Percentiles rank a stretch among this genome's conserved stretches.
phyloP scores from a whole-genome alignment of 768 basidiomycete species.

The Lentinula detonsa region DNA sequence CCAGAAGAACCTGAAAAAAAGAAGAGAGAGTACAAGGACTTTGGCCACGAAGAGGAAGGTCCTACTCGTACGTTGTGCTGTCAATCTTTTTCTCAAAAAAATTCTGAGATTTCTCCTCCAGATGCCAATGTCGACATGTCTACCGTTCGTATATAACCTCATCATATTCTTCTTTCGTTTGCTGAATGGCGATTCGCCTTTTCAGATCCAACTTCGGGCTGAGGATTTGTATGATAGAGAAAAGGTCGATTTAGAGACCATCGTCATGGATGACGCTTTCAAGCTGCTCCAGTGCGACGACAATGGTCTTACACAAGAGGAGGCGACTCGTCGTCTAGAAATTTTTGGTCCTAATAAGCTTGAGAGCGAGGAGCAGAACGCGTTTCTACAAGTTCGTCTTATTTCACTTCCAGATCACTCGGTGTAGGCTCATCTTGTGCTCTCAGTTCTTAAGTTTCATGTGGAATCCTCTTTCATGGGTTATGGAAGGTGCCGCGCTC shows the following conservation, averaged over 20 bases:
- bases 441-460: slow-evolving; percentile 88
- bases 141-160: slow-evolving; percentile 35
- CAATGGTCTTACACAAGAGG: slow-evolving; percentile 66
- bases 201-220: slow-evolving; percentile 78
- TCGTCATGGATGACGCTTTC: slow-evolving; percentile 96
- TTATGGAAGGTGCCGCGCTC: slow-evolving; percentile 95
- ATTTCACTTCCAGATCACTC: not conserved
- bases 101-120: slow-evolving; percentile 20
- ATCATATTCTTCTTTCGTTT: slow-evolving; percentile 7
- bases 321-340: slow-evolving; percentile 78
- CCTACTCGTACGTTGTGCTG: slow-evolving; percentile 43
- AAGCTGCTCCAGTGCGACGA: slow-evolving; percentile 89
- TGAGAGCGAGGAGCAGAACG: slow-evolving; percentile 84
- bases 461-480: slow-evolving; percentile 99
- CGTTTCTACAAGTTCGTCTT: slow-evolving; percentile 71
- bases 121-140: slow-evolving; percentile 89
- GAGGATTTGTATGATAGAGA: slow-evolving; percentile 97
- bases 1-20: slow-evolving; percentile 36
- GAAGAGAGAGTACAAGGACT: slow-evolving; percentile 87
- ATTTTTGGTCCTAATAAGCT: slow-evolving; percentile 97
- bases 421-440: not conserved
- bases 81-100: not conserved
- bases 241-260: slow-evolving; percentile 97
- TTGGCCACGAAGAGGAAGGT: slow-evolving; percentile 65
- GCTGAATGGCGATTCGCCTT: not conserved